Evolutionary conservation across 2,329 filamentous ascomycete genomes (phyloP).

Genomic region (Fusarium denticulatum): DNA sequence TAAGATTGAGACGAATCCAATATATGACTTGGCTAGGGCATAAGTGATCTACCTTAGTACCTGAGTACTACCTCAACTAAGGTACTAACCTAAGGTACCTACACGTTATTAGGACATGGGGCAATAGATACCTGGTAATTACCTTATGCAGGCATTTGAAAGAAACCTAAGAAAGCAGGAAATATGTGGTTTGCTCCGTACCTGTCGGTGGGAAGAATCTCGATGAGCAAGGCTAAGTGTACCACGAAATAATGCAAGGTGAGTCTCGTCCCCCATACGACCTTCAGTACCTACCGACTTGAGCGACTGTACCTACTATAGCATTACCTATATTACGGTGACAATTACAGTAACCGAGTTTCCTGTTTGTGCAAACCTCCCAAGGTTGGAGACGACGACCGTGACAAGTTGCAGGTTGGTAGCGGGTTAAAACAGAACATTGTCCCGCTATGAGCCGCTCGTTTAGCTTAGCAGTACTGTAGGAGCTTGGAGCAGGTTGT

Average conservation of each 20-base stretch:
- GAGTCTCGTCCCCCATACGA: neutral
- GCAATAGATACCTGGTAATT: neutral
- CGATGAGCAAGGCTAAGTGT: constrained; percentile 8
- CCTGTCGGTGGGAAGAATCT: constrained; percentile 10
- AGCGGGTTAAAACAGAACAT: neutral
- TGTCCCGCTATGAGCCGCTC: constrained; percentile 26
- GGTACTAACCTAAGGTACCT: no score
- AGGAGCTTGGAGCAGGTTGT: constrained; percentile 23
- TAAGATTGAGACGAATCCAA: neutral
- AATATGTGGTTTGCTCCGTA: neutral
- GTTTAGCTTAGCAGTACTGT: neutral
- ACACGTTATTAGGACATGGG: neutral
- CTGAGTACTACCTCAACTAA: neutral
- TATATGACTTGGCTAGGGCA: neutral
- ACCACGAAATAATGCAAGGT: neutral
- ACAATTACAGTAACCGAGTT: no score
- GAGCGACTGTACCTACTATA: neutral
- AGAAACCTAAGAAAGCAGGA: neutral
- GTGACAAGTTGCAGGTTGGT: neutral
- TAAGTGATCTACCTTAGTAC: neutral
- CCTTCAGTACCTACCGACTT: neutral
- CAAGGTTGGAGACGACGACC: neutral
- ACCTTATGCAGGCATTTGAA: neutral
- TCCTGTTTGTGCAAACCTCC: neutral
- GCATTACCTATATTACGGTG: neutral